Conservation (phyloP, 1,284 basidiomycete genomes). For the Rhodofomes roseus region DNA sequence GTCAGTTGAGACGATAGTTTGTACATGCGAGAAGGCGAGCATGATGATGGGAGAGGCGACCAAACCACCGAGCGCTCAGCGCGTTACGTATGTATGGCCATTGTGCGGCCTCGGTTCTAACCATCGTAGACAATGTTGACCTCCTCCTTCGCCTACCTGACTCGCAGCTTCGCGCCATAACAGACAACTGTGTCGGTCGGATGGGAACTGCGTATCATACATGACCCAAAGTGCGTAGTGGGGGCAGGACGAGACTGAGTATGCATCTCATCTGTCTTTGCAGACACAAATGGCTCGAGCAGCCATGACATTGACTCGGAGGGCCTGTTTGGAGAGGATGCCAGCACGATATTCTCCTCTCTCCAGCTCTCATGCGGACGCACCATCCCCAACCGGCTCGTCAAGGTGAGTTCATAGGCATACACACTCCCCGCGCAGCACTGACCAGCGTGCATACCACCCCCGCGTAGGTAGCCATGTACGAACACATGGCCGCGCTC, state of each 20-base stretch:
- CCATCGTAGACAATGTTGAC: no score
- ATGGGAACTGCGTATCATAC: not conserved
- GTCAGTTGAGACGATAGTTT: no score
- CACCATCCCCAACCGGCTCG: slow-evolving; percentile 2
- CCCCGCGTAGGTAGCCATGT: slow-evolving; percentile 69
- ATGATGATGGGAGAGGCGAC: no score
- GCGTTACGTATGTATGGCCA: no score
- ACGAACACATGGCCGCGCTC: slow-evolving; percentile 74
- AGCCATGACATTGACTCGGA: not conserved
- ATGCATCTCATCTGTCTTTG: not conserved
- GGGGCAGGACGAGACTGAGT: no score
- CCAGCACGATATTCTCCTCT: not conserved
- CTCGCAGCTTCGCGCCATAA: no score
- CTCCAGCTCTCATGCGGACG: slow-evolving; percentile 5
- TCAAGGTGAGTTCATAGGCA: slow-evolving; percentile 2
- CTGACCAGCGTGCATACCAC: slow-evolving; percentile 10
- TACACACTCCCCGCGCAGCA: no score
- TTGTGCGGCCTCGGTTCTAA: no score
- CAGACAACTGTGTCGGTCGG: no score
- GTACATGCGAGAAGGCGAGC: no score
- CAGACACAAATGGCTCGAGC: not conserved
- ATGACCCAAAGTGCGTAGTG: not conserved
- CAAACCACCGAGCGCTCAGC: no score
- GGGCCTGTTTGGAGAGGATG: not conserved
- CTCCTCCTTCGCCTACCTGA: no score